Percentiles rank a stretch among this genome's conserved stretches.
Conservation (phyloP, 306 rosid genomes). For the Neltuma alba region DNA sequence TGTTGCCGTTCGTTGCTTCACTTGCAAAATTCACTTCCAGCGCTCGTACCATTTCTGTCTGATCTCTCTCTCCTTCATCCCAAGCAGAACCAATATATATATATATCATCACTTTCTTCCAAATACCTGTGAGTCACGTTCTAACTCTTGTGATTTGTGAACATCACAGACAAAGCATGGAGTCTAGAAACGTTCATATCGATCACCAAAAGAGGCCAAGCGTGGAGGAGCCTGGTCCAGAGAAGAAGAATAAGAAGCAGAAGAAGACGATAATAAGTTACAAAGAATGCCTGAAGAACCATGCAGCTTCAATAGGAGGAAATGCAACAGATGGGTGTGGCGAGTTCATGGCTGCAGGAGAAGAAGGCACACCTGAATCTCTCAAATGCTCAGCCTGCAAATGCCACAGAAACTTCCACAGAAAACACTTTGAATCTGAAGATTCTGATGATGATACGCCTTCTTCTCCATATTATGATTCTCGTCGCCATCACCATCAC, state of each 20-base stretch:
- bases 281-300: constrained; percentile 59
- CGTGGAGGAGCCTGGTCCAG: constrained; percentile 17
- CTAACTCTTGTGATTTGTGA: background rate
- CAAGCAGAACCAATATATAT: background rate
- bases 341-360: constrained; percentile 58
- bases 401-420: constrained; percentile 66
- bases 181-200: constrained; percentile 6
- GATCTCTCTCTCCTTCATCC: background rate
- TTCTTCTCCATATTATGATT: background rate
- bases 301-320: constrained; percentile 65
- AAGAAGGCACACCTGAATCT: constrained; percentile 48
- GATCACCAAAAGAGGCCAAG: constrained; percentile 5
- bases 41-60: background rate
- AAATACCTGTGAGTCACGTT: background rate
- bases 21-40: constrained; percentile 16
- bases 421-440: constrained; percentile 43
- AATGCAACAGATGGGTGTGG: constrained; percentile 67
- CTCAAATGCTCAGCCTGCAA: constrained; percentile 57
- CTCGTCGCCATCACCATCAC: background rate
- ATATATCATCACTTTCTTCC: background rate
- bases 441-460: background rate
- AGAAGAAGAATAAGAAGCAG: constrained; percentile 36
- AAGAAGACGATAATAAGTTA: constrained; percentile 28
- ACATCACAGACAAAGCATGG: constrained; percentile 29
- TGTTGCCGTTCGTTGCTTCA: constrained; percentile 7